phyloP scores from a whole-genome alignment of 139 green algal genomes.

The Protoeuglena noctilucae region DNA sequence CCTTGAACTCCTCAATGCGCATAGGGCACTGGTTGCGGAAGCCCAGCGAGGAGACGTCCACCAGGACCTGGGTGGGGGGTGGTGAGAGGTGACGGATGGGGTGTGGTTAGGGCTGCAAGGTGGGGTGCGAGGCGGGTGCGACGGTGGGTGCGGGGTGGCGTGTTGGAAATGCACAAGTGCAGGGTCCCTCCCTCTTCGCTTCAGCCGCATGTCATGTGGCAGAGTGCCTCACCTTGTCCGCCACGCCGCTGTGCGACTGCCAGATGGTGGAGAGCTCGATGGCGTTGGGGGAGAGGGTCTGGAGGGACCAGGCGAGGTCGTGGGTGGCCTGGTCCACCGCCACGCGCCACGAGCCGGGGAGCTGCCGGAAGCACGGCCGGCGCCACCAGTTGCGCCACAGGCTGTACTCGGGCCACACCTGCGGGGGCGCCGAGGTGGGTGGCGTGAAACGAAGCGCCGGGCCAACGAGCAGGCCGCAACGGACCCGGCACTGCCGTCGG shows the following conservation, averaged over 20 bases:
- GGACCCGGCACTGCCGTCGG: too few species aligned
- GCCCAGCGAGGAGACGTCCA: slow-evolving; percentile 1
- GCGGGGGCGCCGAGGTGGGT: too few species aligned
- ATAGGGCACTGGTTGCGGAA: slow-evolving; percentile 6
- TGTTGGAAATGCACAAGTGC: neutral
- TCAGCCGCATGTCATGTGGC: too few species aligned
- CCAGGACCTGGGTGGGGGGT: slow-evolving; percentile 1
- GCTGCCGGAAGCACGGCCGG: slow-evolving; percentile 9
- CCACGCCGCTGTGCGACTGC: too few species aligned
- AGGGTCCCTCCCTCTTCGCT: too few species aligned
- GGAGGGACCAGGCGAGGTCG: slow-evolving; percentile 54
- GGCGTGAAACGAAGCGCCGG: too few species aligned
- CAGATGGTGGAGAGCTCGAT: slow-evolving; percentile 45
- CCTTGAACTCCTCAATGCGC: slow-evolving; percentile 30
- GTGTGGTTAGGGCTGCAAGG: too few species aligned
- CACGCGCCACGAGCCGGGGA: slow-evolving; percentile 28
- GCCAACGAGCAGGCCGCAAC: too few species aligned
- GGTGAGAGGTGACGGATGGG: too few species aligned
- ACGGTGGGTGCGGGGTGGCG: too few species aligned
- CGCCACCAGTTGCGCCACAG: neutral
- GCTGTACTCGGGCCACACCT: neutral
- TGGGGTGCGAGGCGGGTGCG: too few species aligned
- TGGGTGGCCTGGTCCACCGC: slow-evolving; percentile 34
- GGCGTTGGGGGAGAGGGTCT: slow-evolving; percentile 49
- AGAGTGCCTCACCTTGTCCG: too few species aligned